Percentiles rank a stretch among this genome's conserved stretches.
phyloP scores from a whole-genome alignment of 2,329 filamentous ascomycete species.

The Diplodia sapinea region DNA sequence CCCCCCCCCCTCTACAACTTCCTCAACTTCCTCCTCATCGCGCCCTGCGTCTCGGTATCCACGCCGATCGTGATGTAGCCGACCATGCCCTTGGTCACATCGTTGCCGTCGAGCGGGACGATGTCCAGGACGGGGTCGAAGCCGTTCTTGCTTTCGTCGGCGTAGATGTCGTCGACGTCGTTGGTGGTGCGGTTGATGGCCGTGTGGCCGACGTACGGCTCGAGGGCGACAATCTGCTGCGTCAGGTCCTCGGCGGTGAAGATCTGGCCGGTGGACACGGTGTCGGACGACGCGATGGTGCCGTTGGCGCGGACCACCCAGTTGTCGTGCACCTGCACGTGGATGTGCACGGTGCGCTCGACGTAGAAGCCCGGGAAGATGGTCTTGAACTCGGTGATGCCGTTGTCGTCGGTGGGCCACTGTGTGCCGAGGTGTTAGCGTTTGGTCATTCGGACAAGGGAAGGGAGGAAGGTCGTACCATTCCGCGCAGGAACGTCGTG shows the following conservation, averaged over 20 bases:
- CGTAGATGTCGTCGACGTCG: constrained; percentile 36
- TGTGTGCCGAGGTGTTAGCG: neutral
- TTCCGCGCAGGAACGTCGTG: constrained; percentile 41
- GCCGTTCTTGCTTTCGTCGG: constrained; percentile 35
- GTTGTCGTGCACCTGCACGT: constrained; percentile 36
- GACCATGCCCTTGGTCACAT: constrained; percentile 39
- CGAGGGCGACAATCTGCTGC: constrained; percentile 43
- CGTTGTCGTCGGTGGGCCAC: constrained; percentile 40
- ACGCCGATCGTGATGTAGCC: constrained; percentile 48
- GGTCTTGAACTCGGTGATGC: constrained; percentile 40
- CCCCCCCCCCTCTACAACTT: constrained; percentile 1
- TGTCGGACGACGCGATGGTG: constrained; percentile 40
- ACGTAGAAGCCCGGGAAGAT: constrained; percentile 39
- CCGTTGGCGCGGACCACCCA: constrained; percentile 41
- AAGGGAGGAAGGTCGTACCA: constrained; percentile 26
- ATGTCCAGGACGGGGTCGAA: constrained; percentile 38
- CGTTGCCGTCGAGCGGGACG: constrained; percentile 9
- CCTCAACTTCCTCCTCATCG: constrained; percentile 24
- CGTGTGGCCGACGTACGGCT: constrained; percentile 45
- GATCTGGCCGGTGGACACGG: constrained; percentile 44
- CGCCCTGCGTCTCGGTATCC: constrained; percentile 33
- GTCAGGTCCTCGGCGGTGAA: constrained; percentile 42
- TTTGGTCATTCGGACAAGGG: neutral
- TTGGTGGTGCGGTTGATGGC: constrained; percentile 48
- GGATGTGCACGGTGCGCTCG: constrained; percentile 38